A percentile compares a stretch with the other conserved stretches of the same genome.
These are phyloP conservation scores for Microglena sp. DNA, from an alignment of 139 green algal species.

Conservation along the genomic window DNA sequence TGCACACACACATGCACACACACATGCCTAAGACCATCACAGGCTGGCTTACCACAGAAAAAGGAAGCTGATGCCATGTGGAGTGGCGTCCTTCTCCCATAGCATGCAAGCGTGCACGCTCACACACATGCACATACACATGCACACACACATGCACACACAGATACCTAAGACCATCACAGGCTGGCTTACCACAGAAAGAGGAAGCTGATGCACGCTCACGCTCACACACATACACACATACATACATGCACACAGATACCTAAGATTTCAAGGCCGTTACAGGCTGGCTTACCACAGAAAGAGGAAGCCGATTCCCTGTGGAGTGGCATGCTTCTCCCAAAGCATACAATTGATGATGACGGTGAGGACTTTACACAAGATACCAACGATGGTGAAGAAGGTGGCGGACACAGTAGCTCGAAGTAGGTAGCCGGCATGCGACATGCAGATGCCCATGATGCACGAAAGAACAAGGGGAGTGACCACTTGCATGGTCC, in stretches of 20 bases:
- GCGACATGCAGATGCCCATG: slow-evolving; percentile 46
- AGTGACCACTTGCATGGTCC: slow-evolving; percentile 6
- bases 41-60: slow-evolving; percentile 18
- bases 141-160: background rate
- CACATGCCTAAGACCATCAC: background rate
- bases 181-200: background rate
- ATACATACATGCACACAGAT: background rate
- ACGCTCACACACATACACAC: background rate
- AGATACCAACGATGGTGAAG: slow-evolving; percentile 76
- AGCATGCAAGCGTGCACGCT: too few species aligned
- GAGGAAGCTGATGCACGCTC: background rate
- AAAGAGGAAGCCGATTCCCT: slow-evolving; percentile 23
- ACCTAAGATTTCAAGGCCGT: background rate
- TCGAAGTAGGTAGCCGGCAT: slow-evolving; percentile 56
- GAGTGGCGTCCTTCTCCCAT: too few species aligned
- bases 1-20: background rate
- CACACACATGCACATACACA: background rate
- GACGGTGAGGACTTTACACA: slow-evolving; percentile 61
- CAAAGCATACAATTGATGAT: slow-evolving; percentile 10
- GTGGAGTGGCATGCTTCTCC: slow-evolving; percentile 23
- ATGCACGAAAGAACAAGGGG: slow-evolving; percentile 56
- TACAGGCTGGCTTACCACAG: slow-evolving; percentile 15
- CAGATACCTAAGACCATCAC: too few species aligned
- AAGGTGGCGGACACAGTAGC: slow-evolving; percentile 55
- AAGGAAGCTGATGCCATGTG: too few species aligned